phyloP scores from a whole-genome alignment of 2,329 filamentous ascomycete species.

The Clonostachys chloroleuca region DNA sequence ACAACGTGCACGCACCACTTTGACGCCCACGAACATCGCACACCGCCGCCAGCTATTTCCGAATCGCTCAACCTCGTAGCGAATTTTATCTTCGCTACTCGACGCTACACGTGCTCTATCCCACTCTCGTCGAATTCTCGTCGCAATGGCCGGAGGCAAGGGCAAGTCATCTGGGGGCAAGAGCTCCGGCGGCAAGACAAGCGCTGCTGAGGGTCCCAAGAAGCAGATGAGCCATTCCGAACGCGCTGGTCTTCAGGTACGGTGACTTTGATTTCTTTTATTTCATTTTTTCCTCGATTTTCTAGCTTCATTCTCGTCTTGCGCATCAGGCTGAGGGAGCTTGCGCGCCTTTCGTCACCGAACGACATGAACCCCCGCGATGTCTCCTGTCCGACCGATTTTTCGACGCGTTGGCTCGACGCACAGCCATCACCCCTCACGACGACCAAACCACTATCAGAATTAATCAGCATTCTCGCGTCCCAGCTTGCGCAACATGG shows the following conservation, averaged over 20 bases:
- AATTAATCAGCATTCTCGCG: not conserved
- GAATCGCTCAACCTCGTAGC: no score
- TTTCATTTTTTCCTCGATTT: not conserved
- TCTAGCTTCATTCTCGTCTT: no score
- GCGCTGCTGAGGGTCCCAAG: slow-evolving; percentile 57
- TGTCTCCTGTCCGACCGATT: not conserved
- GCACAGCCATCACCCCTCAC: no score
- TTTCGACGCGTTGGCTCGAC: not conserved
- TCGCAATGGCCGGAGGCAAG: slow-evolving; percentile 76
- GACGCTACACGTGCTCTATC: no score
- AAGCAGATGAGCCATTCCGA: slow-evolving; percentile 96
- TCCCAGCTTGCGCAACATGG: not conserved
- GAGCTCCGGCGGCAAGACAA: slow-evolving; percentile 74
- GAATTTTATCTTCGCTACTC: no score
- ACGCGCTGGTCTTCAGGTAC: slow-evolving; percentile 90
- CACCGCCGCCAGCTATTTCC: no score
- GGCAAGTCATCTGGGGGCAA: slow-evolving; percentile 90
- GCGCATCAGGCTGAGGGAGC: no score
- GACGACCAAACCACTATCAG: no score
- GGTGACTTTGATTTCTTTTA: slow-evolving; percentile 28
- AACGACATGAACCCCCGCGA: not conserved
- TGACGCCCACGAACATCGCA: no score
- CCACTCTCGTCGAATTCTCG: no score
- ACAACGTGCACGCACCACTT: no score
- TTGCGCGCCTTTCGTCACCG: not conserved